A percentile compares a stretch with the other conserved stretches of the same genome.
These are phyloP conservation scores for Infundibulicybe gibba DNA, from an alignment of 768 basidiomycete genomes.

Conservation along the genomic window DNA sequence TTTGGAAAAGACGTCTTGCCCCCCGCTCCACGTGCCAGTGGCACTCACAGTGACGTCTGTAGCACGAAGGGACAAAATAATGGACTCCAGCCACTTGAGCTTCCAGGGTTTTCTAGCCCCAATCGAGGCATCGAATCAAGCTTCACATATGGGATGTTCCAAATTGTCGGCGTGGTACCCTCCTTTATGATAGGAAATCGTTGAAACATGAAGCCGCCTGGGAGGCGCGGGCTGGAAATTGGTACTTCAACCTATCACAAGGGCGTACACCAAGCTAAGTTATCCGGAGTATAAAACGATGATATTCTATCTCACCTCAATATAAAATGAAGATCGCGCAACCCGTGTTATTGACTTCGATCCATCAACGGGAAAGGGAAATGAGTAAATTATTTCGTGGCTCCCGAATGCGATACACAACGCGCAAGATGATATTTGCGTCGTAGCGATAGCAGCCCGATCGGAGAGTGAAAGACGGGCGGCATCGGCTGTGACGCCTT, in stretches of 20 bases:
- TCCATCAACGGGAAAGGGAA: constrained; percentile 41
- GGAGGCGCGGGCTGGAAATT: constrained; percentile 5
- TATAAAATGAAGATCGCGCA: constrained; percentile 55
- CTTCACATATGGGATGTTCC: constrained; percentile 25
- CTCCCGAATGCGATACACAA: constrained; percentile 25
- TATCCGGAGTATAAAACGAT: neutral
- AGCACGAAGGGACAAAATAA: constrained; percentile 16
- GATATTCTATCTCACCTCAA: constrained; percentile 5
- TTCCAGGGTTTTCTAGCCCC: constrained; percentile 9
- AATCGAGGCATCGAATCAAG: constrained; percentile 20
- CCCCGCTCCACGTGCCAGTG: too few relatives aligned
- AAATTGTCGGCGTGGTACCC: constrained; percentile 2
- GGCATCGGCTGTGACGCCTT: constrained; percentile 13
- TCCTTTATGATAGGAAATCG: constrained; percentile 22
- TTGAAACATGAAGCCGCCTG: constrained; percentile 6
- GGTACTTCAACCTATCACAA: constrained; percentile 13
- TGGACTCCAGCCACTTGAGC: constrained; percentile 18
- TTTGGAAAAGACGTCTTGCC: constrained; percentile 1
- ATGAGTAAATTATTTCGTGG: constrained; percentile 23
- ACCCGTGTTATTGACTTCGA: constrained; percentile 34
- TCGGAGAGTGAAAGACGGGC: constrained; percentile 13
- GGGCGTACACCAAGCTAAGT: neutral
- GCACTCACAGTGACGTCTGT: constrained; percentile 10
- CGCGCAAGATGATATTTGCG: too few relatives aligned
- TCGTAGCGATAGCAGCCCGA: too few relatives aligned